These are phyloP conservation scores for Daldinia sp. DNA, from an alignment of 2,329 filamentous ascomycete species.

Conservation along the genomic window DNA sequence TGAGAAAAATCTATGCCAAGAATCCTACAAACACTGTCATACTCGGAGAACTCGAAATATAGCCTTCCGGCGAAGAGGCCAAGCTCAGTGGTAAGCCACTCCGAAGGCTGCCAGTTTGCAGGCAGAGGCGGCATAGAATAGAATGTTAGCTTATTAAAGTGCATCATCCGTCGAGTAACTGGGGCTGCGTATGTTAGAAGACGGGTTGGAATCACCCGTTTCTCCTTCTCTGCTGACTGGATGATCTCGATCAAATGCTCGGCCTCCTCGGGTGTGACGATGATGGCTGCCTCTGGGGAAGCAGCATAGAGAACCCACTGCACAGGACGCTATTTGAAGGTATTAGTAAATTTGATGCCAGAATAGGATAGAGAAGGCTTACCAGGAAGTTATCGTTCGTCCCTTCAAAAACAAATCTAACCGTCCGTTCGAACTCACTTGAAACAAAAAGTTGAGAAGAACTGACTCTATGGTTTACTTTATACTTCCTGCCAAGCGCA, in stretches of 20 bases:
- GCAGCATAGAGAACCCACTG: constrained; percentile 71
- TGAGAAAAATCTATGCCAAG: constrained; percentile 49
- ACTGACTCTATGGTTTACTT: constrained; percentile 39
- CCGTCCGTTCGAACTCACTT: constrained; percentile 62
- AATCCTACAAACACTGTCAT: constrained; percentile 50
- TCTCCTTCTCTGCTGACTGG: constrained; percentile 20
- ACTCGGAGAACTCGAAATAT: constrained; percentile 68
- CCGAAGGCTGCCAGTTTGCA: constrained; percentile 56
- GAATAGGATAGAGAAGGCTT: constrained; percentile 16
- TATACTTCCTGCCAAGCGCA: constrained; percentile 52
- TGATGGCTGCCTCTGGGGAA: constrained; percentile 60
- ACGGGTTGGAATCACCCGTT: constrained; percentile 50
- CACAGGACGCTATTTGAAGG: constrained; percentile 58
- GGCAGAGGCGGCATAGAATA: constrained; percentile 64
- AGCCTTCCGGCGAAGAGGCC: constrained; percentile 71
- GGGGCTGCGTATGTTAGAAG: constrained; percentile 71
- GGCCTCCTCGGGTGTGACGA: constrained; percentile 73
- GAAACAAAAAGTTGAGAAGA: constrained; percentile 55
- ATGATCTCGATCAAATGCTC: constrained; percentile 65
- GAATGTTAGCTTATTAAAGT: constrained; percentile 67
- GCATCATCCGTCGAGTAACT: constrained; percentile 69
- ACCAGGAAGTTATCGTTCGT: constrained; percentile 54
- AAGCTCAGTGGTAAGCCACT: constrained; percentile 68
- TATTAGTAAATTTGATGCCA: constrained; percentile 40
- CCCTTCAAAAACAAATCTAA: constrained; percentile 50